These are phyloP conservation scores for Salvia hispanica DNA, from an alignment of 257 asterid genomes.

Conservation along the genomic window DNA sequence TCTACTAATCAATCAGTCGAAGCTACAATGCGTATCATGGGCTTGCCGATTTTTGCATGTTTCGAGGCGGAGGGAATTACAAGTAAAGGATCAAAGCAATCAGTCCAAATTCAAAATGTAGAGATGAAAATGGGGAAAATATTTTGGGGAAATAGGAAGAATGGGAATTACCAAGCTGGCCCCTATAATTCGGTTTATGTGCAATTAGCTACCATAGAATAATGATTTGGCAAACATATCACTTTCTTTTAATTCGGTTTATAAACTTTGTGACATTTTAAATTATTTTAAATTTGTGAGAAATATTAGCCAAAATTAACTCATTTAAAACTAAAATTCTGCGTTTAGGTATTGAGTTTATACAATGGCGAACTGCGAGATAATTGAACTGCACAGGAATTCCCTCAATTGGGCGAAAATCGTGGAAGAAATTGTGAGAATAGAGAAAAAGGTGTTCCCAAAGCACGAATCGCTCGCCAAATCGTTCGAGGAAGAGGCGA, in stretches of 20 bases:
- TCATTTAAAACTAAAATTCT: no score
- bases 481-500: conserved; percentile 67
- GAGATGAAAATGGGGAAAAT: conserved; percentile 9
- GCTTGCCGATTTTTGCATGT: not conserved
- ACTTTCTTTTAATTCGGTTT: no score
- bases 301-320: no score
- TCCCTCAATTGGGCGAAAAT: conserved; percentile 47
- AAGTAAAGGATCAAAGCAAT: conserved; percentile 26
- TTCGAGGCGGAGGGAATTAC: conserved; percentile 21
- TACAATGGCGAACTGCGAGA: conserved; percentile 41
- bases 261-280: no score
- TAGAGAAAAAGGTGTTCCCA: conserved; percentile 82
- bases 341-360: not conserved
- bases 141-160: conserved; percentile 10
- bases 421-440: conserved; percentile 68
- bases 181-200: not conserved
- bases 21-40: not conserved
- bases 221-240: no score
- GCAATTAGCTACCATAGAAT: no score
- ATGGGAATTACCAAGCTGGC: conserved; percentile 1
- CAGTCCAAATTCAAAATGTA: conserved; percentile 26
- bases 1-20: conserved; percentile 9
- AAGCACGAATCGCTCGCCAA: conserved; percentile 88
- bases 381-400: conserved; percentile 58
- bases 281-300: no score